Conservation (phyloP, 2,329 filamentous ascomycete species). For the Pyrenophora tritici-repentis region DNA sequence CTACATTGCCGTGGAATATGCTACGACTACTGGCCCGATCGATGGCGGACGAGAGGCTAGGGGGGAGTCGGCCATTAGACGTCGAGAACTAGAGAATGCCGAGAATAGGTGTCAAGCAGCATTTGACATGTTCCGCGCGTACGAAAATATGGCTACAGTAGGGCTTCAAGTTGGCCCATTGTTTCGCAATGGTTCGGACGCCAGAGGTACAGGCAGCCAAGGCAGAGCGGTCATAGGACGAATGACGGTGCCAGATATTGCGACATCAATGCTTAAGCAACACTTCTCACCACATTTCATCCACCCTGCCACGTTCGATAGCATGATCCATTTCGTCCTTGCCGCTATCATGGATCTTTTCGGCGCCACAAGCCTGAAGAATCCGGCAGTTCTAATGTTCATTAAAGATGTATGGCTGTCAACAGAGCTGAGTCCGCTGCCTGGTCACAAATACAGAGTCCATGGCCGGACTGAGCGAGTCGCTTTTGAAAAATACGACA, state of each 20-base stretch:
- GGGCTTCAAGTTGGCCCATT: slow-evolving; percentile 1
- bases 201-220: neutral
- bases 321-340: slow-evolving; percentile 2
- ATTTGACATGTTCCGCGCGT: slow-evolving; percentile 1
- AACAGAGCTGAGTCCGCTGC: neutral
- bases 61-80: neutral
- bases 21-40: neutral
- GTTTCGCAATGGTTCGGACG: neutral
- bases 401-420: slow-evolving; percentile 1
- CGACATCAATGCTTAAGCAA: neutral
- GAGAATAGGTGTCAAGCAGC: neutral
- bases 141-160: slow-evolving; percentile 1
- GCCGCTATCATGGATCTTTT: slow-evolving; percentile 4
- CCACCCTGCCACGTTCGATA: slow-evolving; percentile 2
- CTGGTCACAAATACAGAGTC: slow-evolving; percentile 1
- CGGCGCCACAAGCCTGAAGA: neutral
- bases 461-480: slow-evolving; percentile 3
- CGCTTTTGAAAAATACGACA: slow-evolving; percentile 4
- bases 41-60: neutral
- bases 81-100: neutral
- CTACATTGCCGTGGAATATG: slow-evolving; percentile 1
- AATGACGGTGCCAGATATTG: slow-evolving; percentile 2
- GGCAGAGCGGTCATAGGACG: slow-evolving; percentile 1
- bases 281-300: neutral
- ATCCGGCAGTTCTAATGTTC: neutral